Evolutionary conservation across 352 stramenopile species (phyloP).

Genomic region (Pythium monospermum): DNA sequence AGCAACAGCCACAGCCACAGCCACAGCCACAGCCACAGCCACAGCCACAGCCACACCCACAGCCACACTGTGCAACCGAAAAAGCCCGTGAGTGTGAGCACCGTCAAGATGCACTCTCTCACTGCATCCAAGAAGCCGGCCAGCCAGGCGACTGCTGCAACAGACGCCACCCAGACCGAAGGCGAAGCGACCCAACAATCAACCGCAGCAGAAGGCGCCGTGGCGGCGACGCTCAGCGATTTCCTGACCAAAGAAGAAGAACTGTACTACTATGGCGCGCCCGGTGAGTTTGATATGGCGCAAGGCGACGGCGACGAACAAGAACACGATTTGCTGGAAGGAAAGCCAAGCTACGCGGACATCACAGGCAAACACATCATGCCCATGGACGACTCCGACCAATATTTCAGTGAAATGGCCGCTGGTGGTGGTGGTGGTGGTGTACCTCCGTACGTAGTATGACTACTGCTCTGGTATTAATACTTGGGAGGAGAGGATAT

Average conservation of each 20-base stretch:
- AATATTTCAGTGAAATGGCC: too few relatives aligned
- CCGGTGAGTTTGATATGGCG: constrained; percentile 52
- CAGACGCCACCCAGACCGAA: constrained; percentile 10
- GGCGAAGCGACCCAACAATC: constrained; percentile 17
- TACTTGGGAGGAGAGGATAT: too few relatives aligned
- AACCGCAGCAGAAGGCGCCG: constrained; percentile 14
- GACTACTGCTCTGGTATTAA: constrained; percentile 1
- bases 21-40: constrained; percentile 42
- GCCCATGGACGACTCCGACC: too few relatives aligned
- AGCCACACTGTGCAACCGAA: constrained; percentile 6
- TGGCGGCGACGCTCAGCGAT: constrained; percentile 52
- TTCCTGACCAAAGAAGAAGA: constrained; percentile 83
- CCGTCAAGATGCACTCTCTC: constrained; percentile 29
- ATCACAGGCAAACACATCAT: too few relatives aligned
- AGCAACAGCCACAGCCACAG: constrained; percentile 39
- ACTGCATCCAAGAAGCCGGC: constrained; percentile 27
- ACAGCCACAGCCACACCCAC: constrained; percentile 1
- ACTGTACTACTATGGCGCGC: constrained; percentile 75
- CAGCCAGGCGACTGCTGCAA: constrained; percentile 8
- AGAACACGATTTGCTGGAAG: constrained; percentile 15
- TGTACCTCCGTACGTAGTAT: constrained; percentile 46
- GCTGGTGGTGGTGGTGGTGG: constrained; percentile 33
- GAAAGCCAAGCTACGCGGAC: constrained; percentile 50
- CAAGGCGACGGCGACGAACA: constrained; percentile 8
- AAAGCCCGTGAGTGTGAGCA: constrained; percentile 15